Conservation (phyloP, 2,329 filamentous ascomycete species). For the Mariannaea sp. region DNA sequence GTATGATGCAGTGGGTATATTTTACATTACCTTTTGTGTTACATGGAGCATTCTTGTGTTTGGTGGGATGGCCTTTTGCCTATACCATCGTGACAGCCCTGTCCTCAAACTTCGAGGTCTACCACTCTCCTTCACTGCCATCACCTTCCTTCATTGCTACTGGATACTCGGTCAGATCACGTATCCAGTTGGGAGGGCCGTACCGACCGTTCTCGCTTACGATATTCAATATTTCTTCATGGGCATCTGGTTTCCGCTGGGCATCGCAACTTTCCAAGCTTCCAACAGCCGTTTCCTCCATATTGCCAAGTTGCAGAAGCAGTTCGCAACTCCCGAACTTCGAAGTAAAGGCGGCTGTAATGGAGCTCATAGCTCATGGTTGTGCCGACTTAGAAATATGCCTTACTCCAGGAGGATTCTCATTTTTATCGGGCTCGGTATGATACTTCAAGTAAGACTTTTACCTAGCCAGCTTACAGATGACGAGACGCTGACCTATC, state of each 20-base stretch:
- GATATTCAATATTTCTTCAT: constrained; percentile 63
- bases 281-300: constrained; percentile 64
- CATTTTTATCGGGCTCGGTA: constrained; percentile 56
- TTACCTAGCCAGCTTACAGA: neutral
- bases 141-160: constrained; percentile 49
- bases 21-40: constrained; percentile 44
- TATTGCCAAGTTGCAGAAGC: constrained; percentile 56
- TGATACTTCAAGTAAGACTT: constrained; percentile 59
- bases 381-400: constrained; percentile 38
- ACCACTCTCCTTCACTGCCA: constrained; percentile 46
- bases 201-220: constrained; percentile 51
- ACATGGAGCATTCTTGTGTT: constrained; percentile 48
- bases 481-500: neutral
- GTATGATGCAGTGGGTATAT: constrained; percentile 47
- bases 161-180: constrained; percentile 48
- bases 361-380: constrained; percentile 17
- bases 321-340: constrained; percentile 27
- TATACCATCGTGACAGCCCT: constrained; percentile 45
- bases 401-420: constrained; percentile 53
- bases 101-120: constrained; percentile 49
- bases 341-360: neutral
- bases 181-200: constrained; percentile 43
- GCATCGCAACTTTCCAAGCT: constrained; percentile 68
- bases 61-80: constrained; percentile 48
- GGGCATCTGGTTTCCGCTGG: constrained; percentile 66